Base-by-base conservation (phyloP, 805 yeast genomes). In the Diddensiella transvaalensis region DNA sequence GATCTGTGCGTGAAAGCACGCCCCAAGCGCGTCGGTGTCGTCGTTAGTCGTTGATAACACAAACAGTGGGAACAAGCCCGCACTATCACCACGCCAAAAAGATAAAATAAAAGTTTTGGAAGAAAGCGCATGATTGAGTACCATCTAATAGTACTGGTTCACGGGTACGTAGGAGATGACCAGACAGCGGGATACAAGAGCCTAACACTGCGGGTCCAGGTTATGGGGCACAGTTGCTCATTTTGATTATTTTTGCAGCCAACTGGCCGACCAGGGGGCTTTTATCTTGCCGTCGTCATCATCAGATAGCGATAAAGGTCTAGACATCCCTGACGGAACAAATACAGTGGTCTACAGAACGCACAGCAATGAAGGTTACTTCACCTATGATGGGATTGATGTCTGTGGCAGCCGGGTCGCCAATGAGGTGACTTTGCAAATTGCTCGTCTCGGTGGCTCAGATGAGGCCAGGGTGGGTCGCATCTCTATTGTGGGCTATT, bases 311-410 rank as follows among this genome's bases (percentile, higher is more conserved):
- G 29, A 66, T 61, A 24, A 60, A 55, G 40, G 40, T 23, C 15
- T 46, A 35, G 26, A 41, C 22, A 37, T 33, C 37, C 15, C 58
- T 24, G 29, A 44, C 19, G 48, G 44, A 2, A 46, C 55, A 35
- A 29, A 41, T n/a, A 49, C 68, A 1, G 62, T 75, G 2, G 74
- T 79, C 19, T 76, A 79, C 57, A 71, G 75, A 40, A 73, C 87
- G 0, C 74, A 73, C 24, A 71, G 83, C 17, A 85, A 83, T 59
- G 75, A 79, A 47, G 91, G 90, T 4, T 85, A 80, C 61, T 77
- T 78, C 59, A 88, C 96, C 2, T 83, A 87, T 57, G 96, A 88
- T 60, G 96, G 96, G 1, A 80, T 87, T 19, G 95, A 87, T 55
- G 80, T 87, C 22, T 87, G 93, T 60, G 96, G 95, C 1, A 72